Base-by-base conservation (phyloP, 2,329 filamentous ascomycete species). In the Fusarium paranaense region DNA sequence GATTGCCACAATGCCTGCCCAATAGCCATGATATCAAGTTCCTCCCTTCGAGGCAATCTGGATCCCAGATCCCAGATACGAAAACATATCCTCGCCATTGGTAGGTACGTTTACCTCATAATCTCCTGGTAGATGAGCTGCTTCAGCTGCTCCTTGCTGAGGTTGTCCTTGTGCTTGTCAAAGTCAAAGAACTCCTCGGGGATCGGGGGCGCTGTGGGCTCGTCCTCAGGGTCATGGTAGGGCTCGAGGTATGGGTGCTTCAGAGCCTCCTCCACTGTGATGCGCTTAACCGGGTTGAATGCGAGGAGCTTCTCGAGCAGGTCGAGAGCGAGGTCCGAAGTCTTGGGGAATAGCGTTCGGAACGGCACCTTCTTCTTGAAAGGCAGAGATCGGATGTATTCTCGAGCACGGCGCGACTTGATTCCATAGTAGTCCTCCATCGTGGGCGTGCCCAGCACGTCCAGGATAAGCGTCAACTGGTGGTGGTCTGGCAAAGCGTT, bases 381-480 rank as follows among this genome's bases (percentile, higher is more conserved):
- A 20, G 97, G 96, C 56, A 98, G 90, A 63, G 95, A 98, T 71
- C 97, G 95, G 82, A 99, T 99, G 86, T 99, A 99, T 86, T 99
- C 97, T 75, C 97, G 91, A 60, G 97, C 97, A 80, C 97, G 94
- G 76, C 97, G 94, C 63, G 97, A 98, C 87, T 99, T 99, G 90
- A 99, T 99, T 75, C 97, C 97, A 80, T 99, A 99, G 89, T 99
- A 99, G 83, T 99, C 97, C 84, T 99, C 97, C 97, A 99, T 99
- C 14, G 97, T 99, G 4, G 97, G 97, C 4, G 97, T 99, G 74
- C 97, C 97, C 69, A 99, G 93, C 61, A 99, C 96, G 79, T 99
- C 97, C 76, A 99, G 89, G 81, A 99, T 99, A 72, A 99, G 89
- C 8, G 97, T 99, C 79, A 99, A 87, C 85, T 99, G 97, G 86